Conservation (phyloP, 1,139 yeast genomes). For the Geotrichum cucujoidarum region DNA sequence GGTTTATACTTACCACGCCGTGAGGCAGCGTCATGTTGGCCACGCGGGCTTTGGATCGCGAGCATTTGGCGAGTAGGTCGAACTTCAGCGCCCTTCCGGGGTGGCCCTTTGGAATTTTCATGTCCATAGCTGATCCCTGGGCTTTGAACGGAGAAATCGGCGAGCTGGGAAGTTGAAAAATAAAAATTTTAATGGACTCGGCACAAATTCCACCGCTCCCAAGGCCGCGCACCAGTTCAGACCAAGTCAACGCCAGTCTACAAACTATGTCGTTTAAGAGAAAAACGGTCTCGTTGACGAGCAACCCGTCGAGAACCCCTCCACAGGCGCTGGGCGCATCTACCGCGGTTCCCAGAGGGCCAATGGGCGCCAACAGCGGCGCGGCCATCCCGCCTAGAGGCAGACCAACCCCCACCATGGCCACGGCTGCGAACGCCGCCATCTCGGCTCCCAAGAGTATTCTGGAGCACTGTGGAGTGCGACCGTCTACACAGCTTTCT, state of each 20-base stretch:
- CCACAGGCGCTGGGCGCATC: too few relatives aligned
- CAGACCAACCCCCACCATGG: too few relatives aligned
- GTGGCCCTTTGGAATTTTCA: constrained; percentile 17
- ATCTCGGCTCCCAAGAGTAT: constrained; percentile 1
- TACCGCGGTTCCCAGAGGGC: too few relatives aligned
- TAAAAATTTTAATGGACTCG: constrained; percentile 5
- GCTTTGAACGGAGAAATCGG: too few relatives aligned
- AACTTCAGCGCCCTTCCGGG: constrained; percentile 37
- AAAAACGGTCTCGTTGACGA: constrained; percentile 25
- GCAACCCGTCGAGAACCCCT: constrained; percentile 15
- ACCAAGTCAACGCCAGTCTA: not conserved
- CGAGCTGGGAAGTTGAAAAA: not conserved
- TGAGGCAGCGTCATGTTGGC: constrained; percentile 42
- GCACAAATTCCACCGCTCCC: not conserved
- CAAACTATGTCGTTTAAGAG: constrained; percentile 27
- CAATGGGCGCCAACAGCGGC: too few relatives aligned
- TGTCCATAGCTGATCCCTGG: constrained; percentile 17
- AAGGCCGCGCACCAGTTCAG: not conserved
- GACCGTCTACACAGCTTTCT: constrained; percentile 74
- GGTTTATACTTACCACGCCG: constrained; percentile 33
- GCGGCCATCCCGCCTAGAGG: too few relatives aligned
- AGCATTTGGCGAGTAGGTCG: constrained; percentile 40
- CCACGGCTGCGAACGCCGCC: not conserved
- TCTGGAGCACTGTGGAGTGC: constrained; percentile 50
- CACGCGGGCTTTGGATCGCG: constrained; percentile 43